Evolutionary conservation across 805 yeast genomes (phyloP), one percentile per base, ranked within the genome.

Genomic region (Pichia cabralensis): DNA sequence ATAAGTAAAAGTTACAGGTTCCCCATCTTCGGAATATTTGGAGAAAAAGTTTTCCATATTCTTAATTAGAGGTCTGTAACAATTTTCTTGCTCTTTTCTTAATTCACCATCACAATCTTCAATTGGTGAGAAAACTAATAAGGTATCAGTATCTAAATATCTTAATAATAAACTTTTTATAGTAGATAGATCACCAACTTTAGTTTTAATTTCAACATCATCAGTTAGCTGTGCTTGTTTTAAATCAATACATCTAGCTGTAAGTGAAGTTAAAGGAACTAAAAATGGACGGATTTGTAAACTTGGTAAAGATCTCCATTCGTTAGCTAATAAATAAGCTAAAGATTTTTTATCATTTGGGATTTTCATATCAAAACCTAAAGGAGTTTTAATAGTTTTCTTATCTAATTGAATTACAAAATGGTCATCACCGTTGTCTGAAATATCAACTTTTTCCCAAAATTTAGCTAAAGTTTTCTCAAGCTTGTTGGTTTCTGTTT

Each of bases 101-200:
- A 92, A 65, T 27, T 62, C 65, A 8, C 97, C 97, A 45, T 82
- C 88, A 52, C 81, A 85, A 53, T 89, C 97, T 27, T 63, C 66
- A 9, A 47, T 44, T 10, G 96, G 94, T 1, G 96, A 77, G 50
- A 88, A 80, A 8, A 89, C 85, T 34, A 92, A 65, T 42, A 94
- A 63, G 2, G 97, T 86, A 56, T 92, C 99, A 0, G 98, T 92
- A 55, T 92, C 98, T 39, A 94, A 64, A 52, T 88, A 92, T 36
- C 88, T 74, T 49, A 89, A 61, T 41, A 92, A 60, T 42, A 70
- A 71, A 28, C 66, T 56, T 41, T 73, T 69, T 15, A 84, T 71
- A 28, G 69, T 71, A 5, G 66, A 70, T 28, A 74, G 59, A 40
- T 65, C 71, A 8, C 88, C 86, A 25, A 77, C 67, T 52, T 80